Percentiles rank a stretch among this genome's conserved stretches.
Conservation (phyloP, 352 stramenopile species). For the Peronospora destructor region DNA sequence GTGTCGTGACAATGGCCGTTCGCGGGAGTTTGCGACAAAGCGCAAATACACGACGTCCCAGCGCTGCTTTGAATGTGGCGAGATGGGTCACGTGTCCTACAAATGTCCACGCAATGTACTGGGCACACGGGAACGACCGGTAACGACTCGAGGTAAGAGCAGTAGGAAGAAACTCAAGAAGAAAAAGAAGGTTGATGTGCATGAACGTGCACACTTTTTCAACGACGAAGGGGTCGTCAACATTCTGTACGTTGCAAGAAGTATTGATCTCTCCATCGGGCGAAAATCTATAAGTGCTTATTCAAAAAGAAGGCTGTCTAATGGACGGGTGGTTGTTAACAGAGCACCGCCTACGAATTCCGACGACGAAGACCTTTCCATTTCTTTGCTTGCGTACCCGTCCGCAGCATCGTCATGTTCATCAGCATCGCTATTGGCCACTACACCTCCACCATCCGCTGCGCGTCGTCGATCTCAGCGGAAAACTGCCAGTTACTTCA, state of each 20-base stretch:
- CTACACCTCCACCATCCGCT: constrained; percentile 4
- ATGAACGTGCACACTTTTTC: constrained; percentile 62
- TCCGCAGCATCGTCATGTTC: constrained; percentile 16
- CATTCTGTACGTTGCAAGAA: constrained; percentile 43
- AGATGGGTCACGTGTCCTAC: constrained; percentile 74
- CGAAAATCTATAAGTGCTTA: background rate
- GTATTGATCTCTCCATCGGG: background rate
- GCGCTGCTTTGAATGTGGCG: constrained; percentile 82
- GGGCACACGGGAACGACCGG: constrained; percentile 55
- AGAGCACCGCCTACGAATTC: constrained; percentile 43
- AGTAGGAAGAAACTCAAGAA: constrained; percentile 51
- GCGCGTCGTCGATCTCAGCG: constrained; percentile 28
- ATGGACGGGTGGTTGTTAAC: constrained; percentile 8
- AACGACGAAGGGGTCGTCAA: constrained; percentile 55
- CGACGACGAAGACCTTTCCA: constrained; percentile 54
- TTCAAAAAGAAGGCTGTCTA: constrained; percentile 14
- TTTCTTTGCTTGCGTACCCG: constrained; percentile 65
- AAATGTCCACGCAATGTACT: constrained; percentile 81
- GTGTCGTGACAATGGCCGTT: constrained; percentile 74
- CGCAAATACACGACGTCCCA: constrained; percentile 58
- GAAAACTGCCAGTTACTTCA: constrained; percentile 59
- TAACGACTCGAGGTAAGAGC: constrained; percentile 33
- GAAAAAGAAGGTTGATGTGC: constrained; percentile 57
- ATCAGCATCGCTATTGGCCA: background rate
- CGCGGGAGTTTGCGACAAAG: constrained; percentile 72